Base-by-base conservation (phyloP, 306 rosid genomes). In the Senna siamea region DNA sequence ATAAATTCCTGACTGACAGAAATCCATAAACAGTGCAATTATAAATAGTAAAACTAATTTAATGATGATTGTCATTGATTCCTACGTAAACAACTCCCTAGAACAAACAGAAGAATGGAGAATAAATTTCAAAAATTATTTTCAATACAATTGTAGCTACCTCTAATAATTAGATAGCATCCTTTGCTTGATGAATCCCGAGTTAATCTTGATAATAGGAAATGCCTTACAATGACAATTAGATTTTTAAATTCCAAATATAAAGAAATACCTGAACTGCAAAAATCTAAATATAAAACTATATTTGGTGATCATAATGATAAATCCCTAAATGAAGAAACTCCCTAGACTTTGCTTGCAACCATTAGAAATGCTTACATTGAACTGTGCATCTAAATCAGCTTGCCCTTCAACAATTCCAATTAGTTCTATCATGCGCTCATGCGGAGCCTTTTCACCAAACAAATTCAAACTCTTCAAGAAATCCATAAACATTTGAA, bases 331-430 rank as follows among this genome's bases (percentile, higher is more conserved):
- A 68, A 50, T 30, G 26, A 30, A 68, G 17, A 34, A 58, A 34
- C 40, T 68, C 18, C 32, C 68, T 43, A 59, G 34, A 69, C 37
- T 47, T 5, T 4, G 7, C 53, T 47, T 47, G 7, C 7, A 10
- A 9, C 66, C 47, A 60, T 60, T 35, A 60, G n/a, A 35, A 18
- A 15, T 5, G 30, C 68, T 35, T 38, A 95, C 99, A 80, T 84
- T 90, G 89, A 95, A 95, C 70, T 80, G 88, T 64, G 93, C 86
- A 80, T 88, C 89, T 77, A 92, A 83, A 82, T 95, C 99, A 77
- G 98, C 99, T 87, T 95, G 99, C 59, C 93, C 99, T 90, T 95
- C 99, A 82, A 95, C 81, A 69, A 95, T 90, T 78, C 87, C 99
- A 78, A 95, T 87, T 32, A 95, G 89, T 83, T 95, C 99, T 76